Percentiles rank a stretch among this genome's conserved stretches.
Evolutionary conservation across 768 basidiomycete species (phyloP).

Genomic region (Russula foetens): DNA sequence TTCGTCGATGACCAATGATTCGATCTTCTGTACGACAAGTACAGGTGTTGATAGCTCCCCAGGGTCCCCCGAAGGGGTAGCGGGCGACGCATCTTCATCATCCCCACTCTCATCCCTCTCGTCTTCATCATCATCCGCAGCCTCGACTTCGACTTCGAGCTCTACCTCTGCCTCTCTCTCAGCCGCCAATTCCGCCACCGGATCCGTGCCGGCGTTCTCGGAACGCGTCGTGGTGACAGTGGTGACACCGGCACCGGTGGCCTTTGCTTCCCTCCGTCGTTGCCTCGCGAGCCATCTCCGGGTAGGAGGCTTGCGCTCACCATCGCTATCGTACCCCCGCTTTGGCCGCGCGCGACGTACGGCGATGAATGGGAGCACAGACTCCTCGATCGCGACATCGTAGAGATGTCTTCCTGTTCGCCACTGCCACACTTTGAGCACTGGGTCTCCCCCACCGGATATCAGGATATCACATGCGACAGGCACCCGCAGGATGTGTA

Average conservation of each 20-base stretch:
- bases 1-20: slow-evolving; percentile 28
- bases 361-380: slow-evolving; percentile 32
- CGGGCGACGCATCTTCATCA: background rate
- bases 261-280: slow-evolving; percentile 19
- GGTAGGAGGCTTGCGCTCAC: slow-evolving; percentile 17
- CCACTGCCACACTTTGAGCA: slow-evolving; percentile 77
- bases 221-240: background rate
- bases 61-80: background rate
- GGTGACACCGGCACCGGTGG: background rate
- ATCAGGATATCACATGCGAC: slow-evolving; percentile 40
- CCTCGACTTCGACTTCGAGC: slow-evolving; percentile 19
- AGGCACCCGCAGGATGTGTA: slow-evolving; percentile 53
- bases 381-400: slow-evolving; percentile 41
- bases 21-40: slow-evolving; percentile 22
- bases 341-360: slow-evolving; percentile 30
- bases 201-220: background rate
- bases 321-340: slow-evolving; percentile 21
- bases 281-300: slow-evolving; percentile 16
- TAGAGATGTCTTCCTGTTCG: slow-evolving; percentile 47
- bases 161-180: slow-evolving; percentile 10
- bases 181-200: background rate
- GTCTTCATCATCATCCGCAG: slow-evolving; percentile 17
- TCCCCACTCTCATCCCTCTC: slow-evolving; percentile 31
- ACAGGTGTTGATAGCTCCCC: background rate
- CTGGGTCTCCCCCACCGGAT: slow-evolving; percentile 83